Conservation (phyloP, 805 yeast genomes). For the Wickerhamomyces tratensis region DNA sequence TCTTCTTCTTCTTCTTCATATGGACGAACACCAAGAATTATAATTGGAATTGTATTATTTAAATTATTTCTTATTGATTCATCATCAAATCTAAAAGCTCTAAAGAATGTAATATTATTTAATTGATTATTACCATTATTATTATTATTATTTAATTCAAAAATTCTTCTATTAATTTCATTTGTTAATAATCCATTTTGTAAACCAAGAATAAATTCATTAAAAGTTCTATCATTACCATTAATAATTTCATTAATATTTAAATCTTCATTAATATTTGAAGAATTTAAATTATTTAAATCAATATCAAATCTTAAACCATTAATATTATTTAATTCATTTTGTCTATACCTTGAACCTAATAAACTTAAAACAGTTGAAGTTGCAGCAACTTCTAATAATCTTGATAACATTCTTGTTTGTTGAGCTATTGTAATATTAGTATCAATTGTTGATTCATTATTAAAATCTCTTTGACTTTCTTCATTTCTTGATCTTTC, state of each 20-base stretch:
- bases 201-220: constrained; percentile 32
- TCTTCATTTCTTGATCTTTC: background rate
- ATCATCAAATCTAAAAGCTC: constrained; percentile 32
- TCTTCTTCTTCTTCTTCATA: no score
- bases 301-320: constrained; percentile 22
- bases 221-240: constrained; percentile 28
- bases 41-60: constrained; percentile 29
- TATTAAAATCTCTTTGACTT: background rate
- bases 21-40: constrained; percentile 39
- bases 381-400: constrained; percentile 34
- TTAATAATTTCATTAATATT: background rate
- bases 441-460: background rate
- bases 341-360: constrained; percentile 15
- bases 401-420: constrained; percentile 30
- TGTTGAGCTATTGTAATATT: constrained; percentile 16
- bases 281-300: background rate
- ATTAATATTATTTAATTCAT: background rate
- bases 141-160: background rate
- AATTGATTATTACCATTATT: background rate
- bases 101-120: constrained; percentile 24
- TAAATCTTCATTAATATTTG: background rate
- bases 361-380: constrained; percentile 32
- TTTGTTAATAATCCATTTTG: constrained; percentile 28
- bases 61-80: background rate
- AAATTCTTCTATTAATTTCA: constrained; percentile 23